Evolutionary conservation across 2,329 filamentous ascomycete species (phyloP).

Genomic region (Aspergillus quadrilineatus): DNA sequence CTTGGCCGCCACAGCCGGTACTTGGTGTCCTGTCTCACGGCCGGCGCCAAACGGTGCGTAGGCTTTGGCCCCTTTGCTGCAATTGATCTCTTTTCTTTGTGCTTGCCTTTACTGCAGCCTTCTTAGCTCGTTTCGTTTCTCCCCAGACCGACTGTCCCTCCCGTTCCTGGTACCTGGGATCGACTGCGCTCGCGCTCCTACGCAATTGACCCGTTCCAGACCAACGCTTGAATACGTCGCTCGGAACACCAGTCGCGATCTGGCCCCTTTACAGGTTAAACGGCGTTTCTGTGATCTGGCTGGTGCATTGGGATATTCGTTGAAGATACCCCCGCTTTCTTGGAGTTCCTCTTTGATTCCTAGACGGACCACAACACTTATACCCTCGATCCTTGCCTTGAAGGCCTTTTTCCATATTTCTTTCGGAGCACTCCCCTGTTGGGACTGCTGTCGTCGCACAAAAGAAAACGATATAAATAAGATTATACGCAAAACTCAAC

Average conservation of each 20-base stretch:
- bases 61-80: conserved; percentile 38
- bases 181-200: conserved; percentile 11
- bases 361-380: conserved; percentile 28
- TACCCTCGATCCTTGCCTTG: conserved; percentile 31
- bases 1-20: conserved; percentile 47
- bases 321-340: conserved; percentile 38
- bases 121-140: conserved; percentile 17
- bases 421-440: conserved; percentile 26
- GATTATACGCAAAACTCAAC: conserved; percentile 7
- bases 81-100: conserved; percentile 24
- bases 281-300: conserved; percentile 14
- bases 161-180: conserved; percentile 20
- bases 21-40: conserved; percentile 48
- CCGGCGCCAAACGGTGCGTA: conserved; percentile 49
- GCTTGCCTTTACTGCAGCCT: conserved; percentile 15
- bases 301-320: conserved; percentile 26
- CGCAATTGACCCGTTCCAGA: conserved; percentile 13
- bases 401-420: conserved; percentile 29
- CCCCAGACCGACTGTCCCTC: conserved; percentile 19
- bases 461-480: conserved; percentile 13
- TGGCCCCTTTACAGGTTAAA: conserved; percentile 24
- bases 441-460: conserved; percentile 16
- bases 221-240: neutral
- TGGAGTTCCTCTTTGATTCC: conserved; percentile 28
- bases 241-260: conserved; percentile 19